Conservation (phyloP, 345 rosid genomes). For the Anastatica hierochuntica region DNA sequence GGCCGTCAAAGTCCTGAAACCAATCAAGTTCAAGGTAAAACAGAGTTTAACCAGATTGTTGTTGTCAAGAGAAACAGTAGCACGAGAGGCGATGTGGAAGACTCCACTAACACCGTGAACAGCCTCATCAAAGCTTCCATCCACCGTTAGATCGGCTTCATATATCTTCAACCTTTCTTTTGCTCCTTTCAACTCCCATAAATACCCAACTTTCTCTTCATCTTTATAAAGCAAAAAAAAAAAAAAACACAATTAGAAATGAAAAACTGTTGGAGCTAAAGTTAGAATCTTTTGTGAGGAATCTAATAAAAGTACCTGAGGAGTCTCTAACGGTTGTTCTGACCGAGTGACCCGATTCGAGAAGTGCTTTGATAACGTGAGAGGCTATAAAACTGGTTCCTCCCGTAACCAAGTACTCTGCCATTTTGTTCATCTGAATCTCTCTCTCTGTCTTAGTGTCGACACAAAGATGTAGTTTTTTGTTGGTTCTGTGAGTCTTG, state of each 20-base stretch:
- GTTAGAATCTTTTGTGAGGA: not conserved
- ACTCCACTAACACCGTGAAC: conserved; percentile 69
- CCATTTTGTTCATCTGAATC: too few relatives aligned
- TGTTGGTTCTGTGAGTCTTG: too few relatives aligned
- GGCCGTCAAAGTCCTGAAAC: too few relatives aligned
- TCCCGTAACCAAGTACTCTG: conserved; percentile 87
- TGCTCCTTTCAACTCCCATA: conserved; percentile 51
- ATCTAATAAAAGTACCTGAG: conserved; percentile 17
- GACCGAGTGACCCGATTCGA: conserved; percentile 54
- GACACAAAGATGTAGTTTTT: too few relatives aligned
- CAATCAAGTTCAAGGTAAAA: too few relatives aligned
- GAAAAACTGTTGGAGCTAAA: not conserved
- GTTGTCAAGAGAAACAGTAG: conserved; percentile 52
- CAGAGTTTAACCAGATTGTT: too few relatives aligned
- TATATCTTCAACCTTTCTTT: conserved; percentile 49
- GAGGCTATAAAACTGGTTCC: conserved; percentile 87
- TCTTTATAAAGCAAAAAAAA: too few relatives aligned
- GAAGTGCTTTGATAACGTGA: conserved; percentile 56
- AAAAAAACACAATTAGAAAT: not conserved
- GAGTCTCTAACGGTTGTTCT: conserved; percentile 69
- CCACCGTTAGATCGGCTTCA: conserved; percentile 55
- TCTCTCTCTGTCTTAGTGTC: too few relatives aligned
- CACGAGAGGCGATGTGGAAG: conserved; percentile 80
- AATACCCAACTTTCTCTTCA: conserved; percentile 43
- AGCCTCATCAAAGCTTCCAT: conserved; percentile 69